Base-by-base conservation (phyloP, 1,284 basidiomycete species). In the Rhodotorula mucilaginosa region DNA sequence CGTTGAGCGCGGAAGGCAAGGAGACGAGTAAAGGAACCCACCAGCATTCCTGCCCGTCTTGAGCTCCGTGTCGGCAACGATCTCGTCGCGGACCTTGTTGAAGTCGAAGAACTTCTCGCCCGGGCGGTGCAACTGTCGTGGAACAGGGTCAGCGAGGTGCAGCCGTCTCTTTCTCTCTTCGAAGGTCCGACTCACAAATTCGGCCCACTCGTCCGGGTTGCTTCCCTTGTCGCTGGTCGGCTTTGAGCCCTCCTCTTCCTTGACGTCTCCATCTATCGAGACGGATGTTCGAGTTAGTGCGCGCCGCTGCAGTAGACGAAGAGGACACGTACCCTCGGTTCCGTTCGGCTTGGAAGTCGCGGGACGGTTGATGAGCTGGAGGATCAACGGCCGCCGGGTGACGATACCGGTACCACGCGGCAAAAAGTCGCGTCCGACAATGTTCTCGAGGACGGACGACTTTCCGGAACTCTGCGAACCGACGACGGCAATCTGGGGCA, bases 71-170 rank as follows among this genome's bases (percentile, higher is more conserved):
- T 99, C 96, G 72, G 90, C 88, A 48, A 97, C 87, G 78, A 99
- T 99, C 83, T 99, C 96, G 61, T 91, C 92, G 74, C 95, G 87
- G 80, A 98, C 97, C 86, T 97, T 96, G 84, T 88, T 86, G 83
- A 99, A 99, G 84, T 99, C 96, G 81, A 90, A 90, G 84, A 98
- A 97, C 83, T 98, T 98, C 83, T 98, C 92, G 68, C 91, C 91
- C 0, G 96, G 94, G 60, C 97, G 86, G 81, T 80, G 78, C 46
- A 74, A 65, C 74, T 74, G 67, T 23, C 10, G n/a, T n/a, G 31
- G 15, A 13, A 46, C 13, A 21, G 46, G 1, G 47, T 19, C 18
- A 18, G 7, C 13, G 49, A 39, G 10, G 7, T 13, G n/a, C 18
- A 7, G 34, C 46, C 21, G 21, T 34, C 34, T 34, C 6, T 2